Conservation (phyloP, 306 rosid genomes). For the Cicer cuneatum region DNA sequence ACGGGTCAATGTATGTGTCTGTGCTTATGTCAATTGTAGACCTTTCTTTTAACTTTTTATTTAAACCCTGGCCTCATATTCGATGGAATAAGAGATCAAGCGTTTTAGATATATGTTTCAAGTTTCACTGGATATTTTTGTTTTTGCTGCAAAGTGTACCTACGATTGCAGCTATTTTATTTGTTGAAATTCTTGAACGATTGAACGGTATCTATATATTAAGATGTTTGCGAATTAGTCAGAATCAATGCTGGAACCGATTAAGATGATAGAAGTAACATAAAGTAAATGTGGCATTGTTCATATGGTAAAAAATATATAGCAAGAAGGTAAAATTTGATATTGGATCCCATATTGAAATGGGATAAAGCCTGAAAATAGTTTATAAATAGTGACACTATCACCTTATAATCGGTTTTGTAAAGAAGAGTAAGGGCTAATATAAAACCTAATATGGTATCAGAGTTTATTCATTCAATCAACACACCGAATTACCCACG, state of each 20-base stretch:
- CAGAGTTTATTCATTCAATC: too few relatives aligned
- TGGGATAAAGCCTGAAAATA: too few relatives aligned
- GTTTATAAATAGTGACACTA: too few relatives aligned
- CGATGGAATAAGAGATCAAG: constrained; percentile 13
- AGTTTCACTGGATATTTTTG: constrained; percentile 10
- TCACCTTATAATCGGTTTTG: too few relatives aligned
- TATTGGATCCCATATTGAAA: too few relatives aligned
- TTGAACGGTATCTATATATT: constrained; percentile 1
- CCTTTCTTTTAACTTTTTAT: neutral
- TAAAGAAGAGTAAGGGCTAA: too few relatives aligned
- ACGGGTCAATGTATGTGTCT: too few relatives aligned
- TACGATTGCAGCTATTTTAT: constrained; percentile 1
- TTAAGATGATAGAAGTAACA: constrained; percentile 33
- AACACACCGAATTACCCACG: too few relatives aligned
- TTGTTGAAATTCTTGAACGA: constrained; percentile 32
- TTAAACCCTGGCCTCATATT: neutral
- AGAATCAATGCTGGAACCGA: constrained; percentile 14
- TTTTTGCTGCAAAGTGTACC: neutral
- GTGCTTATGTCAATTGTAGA: neutral
- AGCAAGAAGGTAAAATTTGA: constrained; percentile 15
- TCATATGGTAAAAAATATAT: neutral
- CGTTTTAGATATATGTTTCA: constrained; percentile 15
- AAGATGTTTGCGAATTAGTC: neutral
- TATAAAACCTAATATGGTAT: too few relatives aligned
- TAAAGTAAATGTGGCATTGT: constrained; percentile 8